Conservation (phyloP, 768 basidiomycete genomes). For the Pleurotus tuber-regium region DNA sequence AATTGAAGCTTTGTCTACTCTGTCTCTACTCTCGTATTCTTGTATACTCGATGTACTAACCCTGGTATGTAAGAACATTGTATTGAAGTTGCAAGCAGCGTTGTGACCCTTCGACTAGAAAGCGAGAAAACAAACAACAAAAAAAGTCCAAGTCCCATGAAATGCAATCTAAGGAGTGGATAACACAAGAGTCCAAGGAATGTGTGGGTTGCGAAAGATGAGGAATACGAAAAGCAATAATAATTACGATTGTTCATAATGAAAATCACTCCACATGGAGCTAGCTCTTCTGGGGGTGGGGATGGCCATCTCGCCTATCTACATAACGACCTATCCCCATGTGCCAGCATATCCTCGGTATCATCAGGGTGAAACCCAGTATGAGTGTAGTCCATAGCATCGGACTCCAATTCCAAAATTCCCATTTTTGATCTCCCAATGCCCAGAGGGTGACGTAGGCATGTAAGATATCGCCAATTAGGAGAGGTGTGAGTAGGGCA, state of each 20-base stretch:
- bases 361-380: slow-evolving; percentile 60
- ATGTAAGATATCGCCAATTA: slow-evolving; percentile 68
- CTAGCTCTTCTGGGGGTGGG: slow-evolving; percentile 1
- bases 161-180: background rate
- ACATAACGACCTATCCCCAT: slow-evolving; percentile 74
- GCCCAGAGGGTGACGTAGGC: slow-evolving; percentile 71
- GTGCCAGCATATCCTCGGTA: slow-evolving; percentile 74
- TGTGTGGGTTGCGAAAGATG: no score
- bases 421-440: slow-evolving; percentile 67
- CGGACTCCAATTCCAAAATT: slow-evolving; percentile 58
- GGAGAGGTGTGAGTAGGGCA: slow-evolving; percentile 63
- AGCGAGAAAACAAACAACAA: no score
- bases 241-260: background rate
- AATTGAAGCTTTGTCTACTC: slow-evolving; percentile 17
- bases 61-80: background rate
- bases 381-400: slow-evolving; percentile 69
- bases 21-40: slow-evolving; percentile 19
- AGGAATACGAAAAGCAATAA: no score
- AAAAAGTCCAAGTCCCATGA: no score
- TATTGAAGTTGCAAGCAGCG: no score
- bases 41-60: slow-evolving; percentile 10
- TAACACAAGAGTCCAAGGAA: background rate
- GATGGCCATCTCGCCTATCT: slow-evolving; percentile 53
- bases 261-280: background rate
- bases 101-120: no score